Evolutionary conservation across 495 filamentous ascomycete genomes (phyloP), one percentile per base, ranked within the genome.

Genomic region (Penicillium pulvis): DNA sequence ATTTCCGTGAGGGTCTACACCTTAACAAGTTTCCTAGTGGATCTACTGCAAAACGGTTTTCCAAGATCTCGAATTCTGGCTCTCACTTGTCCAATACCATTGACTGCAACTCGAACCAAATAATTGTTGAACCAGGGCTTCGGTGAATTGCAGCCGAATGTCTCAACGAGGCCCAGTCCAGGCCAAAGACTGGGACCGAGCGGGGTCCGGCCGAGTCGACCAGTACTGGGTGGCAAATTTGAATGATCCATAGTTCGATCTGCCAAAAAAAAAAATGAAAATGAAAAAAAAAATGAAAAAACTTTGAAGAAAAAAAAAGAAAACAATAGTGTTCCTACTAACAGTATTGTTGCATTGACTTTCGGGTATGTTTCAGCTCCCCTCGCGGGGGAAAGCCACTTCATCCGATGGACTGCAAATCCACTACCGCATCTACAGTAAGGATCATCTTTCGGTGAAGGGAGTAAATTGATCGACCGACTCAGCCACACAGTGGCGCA

Each of bases 401-500:
- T 35, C 8, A n/a, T 50, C 41, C 42, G 43, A 30, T 28, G 26
- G 12, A 9, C 10, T 46, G 23, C 23, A 12, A 28, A 26, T 20
- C 35, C 20, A 23, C 20, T 33, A 17, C 39, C 5, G 16, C 16
- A 17, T 41, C 14, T 35, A 14, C 28, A 51, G 52, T 24, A 56
- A 62, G 41, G 51, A 55, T 62, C 47, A 41, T 31, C n/a, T 51
- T 45, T 49, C 49, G 48, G 59, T 51, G 41, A 58, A 51, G 33
- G 39, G 17, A 20, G 33, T 17, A 42, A 41, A 20, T 57, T 42
- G 60, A 62, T 62, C 55, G 55, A 51, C 56, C 36, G 12, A n/a
- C 61, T 56, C 53, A 63, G 61, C 61, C 61, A 63, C 61, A 58
- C 3, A 43, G 61, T 63, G 61, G 61, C 61, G 61, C 41, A 36